Evolutionary conservation across 495 filamentous ascomycete species (phyloP).

Genomic region (Penicillium argentinense): DNA sequence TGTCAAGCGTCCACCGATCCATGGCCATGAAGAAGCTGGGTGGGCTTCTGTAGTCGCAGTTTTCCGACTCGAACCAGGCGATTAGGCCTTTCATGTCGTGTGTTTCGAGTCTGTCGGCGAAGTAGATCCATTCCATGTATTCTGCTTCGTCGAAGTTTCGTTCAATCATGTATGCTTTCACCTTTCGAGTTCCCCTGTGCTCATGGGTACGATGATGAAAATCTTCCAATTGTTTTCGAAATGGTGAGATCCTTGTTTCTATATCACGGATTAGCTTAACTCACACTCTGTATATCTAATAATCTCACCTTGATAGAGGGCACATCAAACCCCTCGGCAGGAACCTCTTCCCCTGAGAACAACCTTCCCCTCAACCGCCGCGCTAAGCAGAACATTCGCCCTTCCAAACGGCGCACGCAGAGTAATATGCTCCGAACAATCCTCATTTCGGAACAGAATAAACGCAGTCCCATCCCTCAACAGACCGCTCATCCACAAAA

Average conservation of each 20-base stretch:
- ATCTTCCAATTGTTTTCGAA: background rate
- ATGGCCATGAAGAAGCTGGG: background rate
- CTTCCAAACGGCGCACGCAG: background rate
- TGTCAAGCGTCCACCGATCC: background rate
- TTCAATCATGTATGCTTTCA: background rate
- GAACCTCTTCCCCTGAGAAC: background rate
- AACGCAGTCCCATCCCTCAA: background rate
- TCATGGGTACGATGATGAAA: slow-evolving; percentile 4
- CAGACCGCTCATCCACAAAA: slow-evolving; percentile 3
- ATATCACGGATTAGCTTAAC: background rate
- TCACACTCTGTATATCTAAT: background rate
- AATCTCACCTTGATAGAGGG: background rate
- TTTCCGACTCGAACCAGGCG: background rate
- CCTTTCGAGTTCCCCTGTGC: background rate
- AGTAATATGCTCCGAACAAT: background rate
- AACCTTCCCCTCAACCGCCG: background rate
- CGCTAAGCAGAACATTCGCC: slow-evolving; percentile 1
- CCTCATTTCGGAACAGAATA: background rate
- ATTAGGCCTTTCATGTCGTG: slow-evolving; percentile 2
- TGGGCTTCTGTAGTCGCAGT: background rate
- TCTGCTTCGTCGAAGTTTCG: background rate
- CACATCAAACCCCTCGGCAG: background rate
- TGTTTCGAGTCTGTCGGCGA: background rate
- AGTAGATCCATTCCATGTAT: background rate
- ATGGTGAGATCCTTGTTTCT: background rate